phyloP scores from a whole-genome alignment of 1,284 basidiomycete genomes.

The Puccinia polysora region DNA sequence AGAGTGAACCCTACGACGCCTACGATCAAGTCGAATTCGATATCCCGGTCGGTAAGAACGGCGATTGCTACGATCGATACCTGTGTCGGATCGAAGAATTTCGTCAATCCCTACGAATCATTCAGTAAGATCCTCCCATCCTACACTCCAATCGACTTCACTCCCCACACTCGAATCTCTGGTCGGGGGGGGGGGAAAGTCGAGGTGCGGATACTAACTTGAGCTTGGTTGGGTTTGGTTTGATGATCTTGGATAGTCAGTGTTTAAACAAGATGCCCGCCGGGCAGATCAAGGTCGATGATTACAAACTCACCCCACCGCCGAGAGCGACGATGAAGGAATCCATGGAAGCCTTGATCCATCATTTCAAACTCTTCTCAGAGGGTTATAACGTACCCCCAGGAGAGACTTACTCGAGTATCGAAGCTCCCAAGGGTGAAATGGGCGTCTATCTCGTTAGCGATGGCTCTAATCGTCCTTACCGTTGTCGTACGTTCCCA shows the following conservation, averaged over 20 bases:
- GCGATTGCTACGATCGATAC: constrained; percentile 93
- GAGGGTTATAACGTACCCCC: constrained; percentile 98
- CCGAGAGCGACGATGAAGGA: constrained; percentile 98
- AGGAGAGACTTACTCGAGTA: constrained; percentile 92
- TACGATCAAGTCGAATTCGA: constrained; percentile 98
- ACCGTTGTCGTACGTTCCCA: constrained; percentile 80
- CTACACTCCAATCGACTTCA: too few relatives aligned
- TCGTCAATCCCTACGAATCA: constrained; percentile 86
- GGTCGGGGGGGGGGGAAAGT: too few relatives aligned
- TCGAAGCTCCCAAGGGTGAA: constrained; percentile 97
- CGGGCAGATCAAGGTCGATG: constrained; percentile 89
- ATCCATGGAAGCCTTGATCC: constrained; percentile 77
- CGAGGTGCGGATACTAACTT: too few relatives aligned
- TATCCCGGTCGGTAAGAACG: constrained; percentile 89
- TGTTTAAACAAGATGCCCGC: constrained; percentile 96
- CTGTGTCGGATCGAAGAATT: constrained; percentile 97
- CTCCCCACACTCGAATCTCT: too few relatives aligned
- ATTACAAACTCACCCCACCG: constrained; percentile 96
- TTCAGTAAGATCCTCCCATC: constrained; percentile 61
- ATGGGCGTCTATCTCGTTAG: constrained; percentile 94
- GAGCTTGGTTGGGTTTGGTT: neutral
- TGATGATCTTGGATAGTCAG: constrained; percentile 54
- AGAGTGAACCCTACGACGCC: constrained; percentile 89
- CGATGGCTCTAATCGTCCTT: constrained; percentile 85
- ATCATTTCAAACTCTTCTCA: constrained; percentile 94